These are phyloP conservation scores for Thermothielavioides terrestris DNA, from an alignment of 495 filamentous ascomycete genomes.

Conservation along the genomic window DNA sequence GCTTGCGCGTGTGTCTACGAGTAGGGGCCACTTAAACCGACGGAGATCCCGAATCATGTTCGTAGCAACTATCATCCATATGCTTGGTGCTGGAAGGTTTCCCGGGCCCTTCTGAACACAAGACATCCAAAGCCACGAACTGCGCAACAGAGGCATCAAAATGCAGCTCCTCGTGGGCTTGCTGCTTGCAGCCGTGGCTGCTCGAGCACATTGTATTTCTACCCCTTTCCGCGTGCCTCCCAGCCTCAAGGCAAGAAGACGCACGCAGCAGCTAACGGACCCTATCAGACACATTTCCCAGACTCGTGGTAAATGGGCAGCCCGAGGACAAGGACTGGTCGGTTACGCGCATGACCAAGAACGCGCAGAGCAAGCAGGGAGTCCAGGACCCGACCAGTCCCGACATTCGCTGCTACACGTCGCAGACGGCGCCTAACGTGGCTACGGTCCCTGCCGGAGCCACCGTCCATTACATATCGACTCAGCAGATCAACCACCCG, in stretches of 20 bases:
- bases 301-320: slow-evolving; percentile 33
- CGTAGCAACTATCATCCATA: too few species aligned
- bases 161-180: slow-evolving; percentile 19
- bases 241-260: neutral
- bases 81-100: too few species aligned
- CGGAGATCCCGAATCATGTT: too few species aligned
- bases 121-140: too few species aligned
- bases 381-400: slow-evolving; percentile 32
- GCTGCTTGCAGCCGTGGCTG: slow-evolving; percentile 22
- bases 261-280: neutral
- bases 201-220: slow-evolving; percentile 28
- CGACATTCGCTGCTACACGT: slow-evolving; percentile 42
- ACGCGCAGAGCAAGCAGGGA: slow-evolving; percentile 30
- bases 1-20: too few species aligned
- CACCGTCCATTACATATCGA: slow-evolving; percentile 38
- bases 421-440: slow-evolving; percentile 30
- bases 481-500: slow-evolving; percentile 40
- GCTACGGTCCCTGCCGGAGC: slow-evolving; percentile 34
- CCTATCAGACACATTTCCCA: slow-evolving; percentile 30
- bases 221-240: neutral
- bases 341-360: slow-evolving; percentile 36
- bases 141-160: neutral
- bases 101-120: too few species aligned
- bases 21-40: too few species aligned
- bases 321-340: slow-evolving; percentile 33